These are phyloP conservation scores for Sisymbrium altissimum DNA, from an alignment of 345 rosid genomes.

Conservation along the genomic window DNA sequence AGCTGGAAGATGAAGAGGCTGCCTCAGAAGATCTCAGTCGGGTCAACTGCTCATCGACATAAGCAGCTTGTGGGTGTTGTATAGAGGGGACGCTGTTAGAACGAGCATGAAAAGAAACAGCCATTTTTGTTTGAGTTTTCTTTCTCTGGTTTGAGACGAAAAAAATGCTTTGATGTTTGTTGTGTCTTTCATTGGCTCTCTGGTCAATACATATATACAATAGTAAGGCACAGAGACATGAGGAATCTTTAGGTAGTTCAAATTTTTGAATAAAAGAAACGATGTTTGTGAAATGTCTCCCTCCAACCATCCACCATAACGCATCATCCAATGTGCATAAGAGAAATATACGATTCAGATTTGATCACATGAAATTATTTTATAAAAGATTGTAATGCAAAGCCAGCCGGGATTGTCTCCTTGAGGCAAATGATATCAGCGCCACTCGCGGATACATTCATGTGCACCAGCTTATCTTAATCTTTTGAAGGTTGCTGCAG, in stretches of 20 bases:
- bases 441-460: conserved; percentile 1
- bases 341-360: not conserved
- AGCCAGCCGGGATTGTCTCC: conserved; percentile 7
- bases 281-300: conserved; percentile 26
- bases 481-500: not conserved
- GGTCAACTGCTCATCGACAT: conserved; percentile 36
- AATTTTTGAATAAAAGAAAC: not conserved
- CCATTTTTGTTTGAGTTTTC: conserved; percentile 35
- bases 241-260: conserved; percentile 1
- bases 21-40: conserved; percentile 34
- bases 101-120: conserved; percentile 40
- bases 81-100: conserved; percentile 48
- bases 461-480: not conserved
- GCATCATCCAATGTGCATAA: not conserved
- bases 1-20: conserved; percentile 33
- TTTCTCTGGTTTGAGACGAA: conserved; percentile 8
- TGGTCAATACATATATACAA: conserved; percentile 7
- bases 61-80: conserved; percentile 39
- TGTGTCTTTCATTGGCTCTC: not conserved
- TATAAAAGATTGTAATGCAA: not conserved
- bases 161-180: conserved; percentile 12
- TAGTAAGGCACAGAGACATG: not conserved
- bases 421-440: not conserved
- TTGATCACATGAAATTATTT: conserved; percentile 1
- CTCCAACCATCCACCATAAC: conserved; percentile 1